Percentiles rank a stretch among this genome's conserved stretches.
These are phyloP conservation scores for Penicillium parvum DNA, from an alignment of 495 filamentous ascomycete genomes.

Conservation along the genomic window DNA sequence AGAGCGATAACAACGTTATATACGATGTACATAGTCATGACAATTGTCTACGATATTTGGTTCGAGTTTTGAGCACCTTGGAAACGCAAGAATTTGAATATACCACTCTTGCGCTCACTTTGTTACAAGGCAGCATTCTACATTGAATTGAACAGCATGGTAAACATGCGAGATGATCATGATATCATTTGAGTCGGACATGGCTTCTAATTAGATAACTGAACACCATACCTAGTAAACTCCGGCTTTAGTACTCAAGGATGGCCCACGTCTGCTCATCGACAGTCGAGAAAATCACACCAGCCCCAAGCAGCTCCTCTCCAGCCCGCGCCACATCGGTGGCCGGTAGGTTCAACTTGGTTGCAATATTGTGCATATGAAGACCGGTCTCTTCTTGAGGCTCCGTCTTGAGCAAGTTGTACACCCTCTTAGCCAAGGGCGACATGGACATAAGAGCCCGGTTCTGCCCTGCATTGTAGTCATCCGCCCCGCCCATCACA, in stretches of 20 bases:
- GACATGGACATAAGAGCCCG: constrained; percentile 47
- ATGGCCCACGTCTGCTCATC: constrained; percentile 81
- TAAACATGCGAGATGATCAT: constrained; percentile 21
- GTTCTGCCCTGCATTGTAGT: constrained; percentile 23
- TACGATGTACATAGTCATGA: no score
- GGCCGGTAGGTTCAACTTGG: constrained; percentile 54
- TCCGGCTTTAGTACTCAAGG: constrained; percentile 50
- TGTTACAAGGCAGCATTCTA: no score
- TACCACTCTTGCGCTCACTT: no score
- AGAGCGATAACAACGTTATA: no score
- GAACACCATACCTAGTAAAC: constrained; percentile 1
- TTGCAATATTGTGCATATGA: constrained; percentile 70
- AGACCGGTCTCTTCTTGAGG: constrained; percentile 74
- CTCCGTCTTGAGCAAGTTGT: constrained; percentile 54
- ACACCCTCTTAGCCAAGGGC: constrained; percentile 60
- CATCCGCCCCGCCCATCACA: constrained; percentile 39
- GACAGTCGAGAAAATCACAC: constrained; percentile 82
- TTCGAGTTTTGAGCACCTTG: no score
- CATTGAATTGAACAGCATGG: neutral
- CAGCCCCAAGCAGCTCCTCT: constrained; percentile 68
- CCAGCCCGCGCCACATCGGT: constrained; percentile 68
- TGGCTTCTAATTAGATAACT: constrained; percentile 2
- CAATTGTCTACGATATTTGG: no score
- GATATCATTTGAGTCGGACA: constrained; percentile 25
- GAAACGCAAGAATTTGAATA: no score